Percentiles rank a stretch among this genome's conserved stretches.
phyloP scores from a whole-genome alignment of 768 basidiomycete species.

The Kwoniella mangroviensis region DNA sequence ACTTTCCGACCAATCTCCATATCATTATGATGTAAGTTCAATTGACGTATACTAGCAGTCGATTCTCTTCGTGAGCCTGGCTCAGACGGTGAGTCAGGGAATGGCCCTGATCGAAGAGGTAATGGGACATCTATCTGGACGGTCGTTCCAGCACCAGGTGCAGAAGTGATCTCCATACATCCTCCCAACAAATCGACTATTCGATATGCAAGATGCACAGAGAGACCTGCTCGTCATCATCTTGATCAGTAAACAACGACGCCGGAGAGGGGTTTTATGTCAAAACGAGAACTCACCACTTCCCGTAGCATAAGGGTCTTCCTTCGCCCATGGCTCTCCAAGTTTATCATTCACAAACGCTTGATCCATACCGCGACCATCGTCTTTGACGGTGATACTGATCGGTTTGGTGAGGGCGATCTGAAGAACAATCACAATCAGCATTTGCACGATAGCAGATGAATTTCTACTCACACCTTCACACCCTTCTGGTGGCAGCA shows the following conservation, averaged over 20 bases:
- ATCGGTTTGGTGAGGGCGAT: constrained; percentile 36
- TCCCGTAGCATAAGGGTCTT: constrained; percentile 45
- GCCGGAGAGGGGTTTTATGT: no score
- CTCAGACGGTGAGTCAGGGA: constrained; percentile 15
- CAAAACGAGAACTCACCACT: constrained; percentile 40
- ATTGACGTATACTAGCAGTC: constrained; percentile 7
- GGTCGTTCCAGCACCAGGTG: constrained; percentile 42
- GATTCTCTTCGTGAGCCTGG: constrained; percentile 2
- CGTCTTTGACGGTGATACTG: constrained; percentile 51
- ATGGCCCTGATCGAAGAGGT: constrained; percentile 17
- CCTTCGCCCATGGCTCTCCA: constrained; percentile 51
- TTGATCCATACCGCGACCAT: constrained; percentile 42
- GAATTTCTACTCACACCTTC: constrained; percentile 38
- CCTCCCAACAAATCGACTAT: constrained; percentile 54
- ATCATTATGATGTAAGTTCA: constrained; percentile 3
- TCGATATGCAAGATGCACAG: constrained; percentile 52
- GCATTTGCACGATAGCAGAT: no score
- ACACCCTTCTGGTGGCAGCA: constrained; percentile 44
- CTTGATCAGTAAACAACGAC: no score
- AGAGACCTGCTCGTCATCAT: constrained; percentile 23
- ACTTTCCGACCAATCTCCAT: constrained; percentile 30
- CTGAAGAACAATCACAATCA: constrained; percentile 1
- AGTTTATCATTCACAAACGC: constrained; percentile 36
- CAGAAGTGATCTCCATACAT: constrained; percentile 50
- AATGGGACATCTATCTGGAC: constrained; percentile 51